phyloP scores from a whole-genome alignment of 202 grass and related monocot species.

The Setaria viridis region DNA sequence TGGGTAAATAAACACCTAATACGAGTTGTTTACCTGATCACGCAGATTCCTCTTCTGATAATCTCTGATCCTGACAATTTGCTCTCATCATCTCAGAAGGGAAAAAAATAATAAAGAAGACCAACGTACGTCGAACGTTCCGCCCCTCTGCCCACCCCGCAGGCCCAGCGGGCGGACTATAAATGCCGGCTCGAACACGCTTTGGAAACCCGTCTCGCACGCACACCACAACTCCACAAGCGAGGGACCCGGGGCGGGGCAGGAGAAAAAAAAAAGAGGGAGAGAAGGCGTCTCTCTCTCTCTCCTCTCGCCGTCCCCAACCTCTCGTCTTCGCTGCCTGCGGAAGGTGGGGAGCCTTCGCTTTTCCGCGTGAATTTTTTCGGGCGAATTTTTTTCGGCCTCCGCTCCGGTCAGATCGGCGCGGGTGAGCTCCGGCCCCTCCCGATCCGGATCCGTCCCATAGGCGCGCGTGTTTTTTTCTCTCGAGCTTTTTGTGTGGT shows the following conservation, averaged over 20 bases:
- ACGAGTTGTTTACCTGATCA: neutral
- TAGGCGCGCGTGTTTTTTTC: neutral
- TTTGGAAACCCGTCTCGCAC: conserved; percentile 34
- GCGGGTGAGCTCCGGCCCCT: conserved; percentile 26
- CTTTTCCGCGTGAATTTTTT: neutral
- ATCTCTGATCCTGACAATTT: neutral
- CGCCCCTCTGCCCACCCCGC: neutral
- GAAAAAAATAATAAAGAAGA: neutral
- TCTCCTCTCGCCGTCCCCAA: conserved; percentile 35
- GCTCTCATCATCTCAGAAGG: neutral
- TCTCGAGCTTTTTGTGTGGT: neutral
- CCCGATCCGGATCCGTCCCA: conserved; percentile 43
- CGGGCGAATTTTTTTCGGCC: neutral
- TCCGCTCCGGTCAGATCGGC: conserved; percentile 42
- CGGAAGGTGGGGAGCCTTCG: conserved; percentile 30
- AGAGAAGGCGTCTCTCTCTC: conserved; percentile 17
- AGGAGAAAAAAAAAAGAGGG: neutral
- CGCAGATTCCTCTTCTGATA: neutral
- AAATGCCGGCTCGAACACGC: conserved; percentile 27
- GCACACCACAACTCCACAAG: conserved; percentile 30
- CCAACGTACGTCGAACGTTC: conserved; percentile 24
- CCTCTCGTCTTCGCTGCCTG: conserved; percentile 41
- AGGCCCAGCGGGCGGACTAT: neutral
- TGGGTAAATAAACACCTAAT: neutral
- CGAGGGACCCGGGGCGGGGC: conserved; percentile 26